Conservation (phyloP, 139 green algal genomes). For the Closterium sp. region DNA sequence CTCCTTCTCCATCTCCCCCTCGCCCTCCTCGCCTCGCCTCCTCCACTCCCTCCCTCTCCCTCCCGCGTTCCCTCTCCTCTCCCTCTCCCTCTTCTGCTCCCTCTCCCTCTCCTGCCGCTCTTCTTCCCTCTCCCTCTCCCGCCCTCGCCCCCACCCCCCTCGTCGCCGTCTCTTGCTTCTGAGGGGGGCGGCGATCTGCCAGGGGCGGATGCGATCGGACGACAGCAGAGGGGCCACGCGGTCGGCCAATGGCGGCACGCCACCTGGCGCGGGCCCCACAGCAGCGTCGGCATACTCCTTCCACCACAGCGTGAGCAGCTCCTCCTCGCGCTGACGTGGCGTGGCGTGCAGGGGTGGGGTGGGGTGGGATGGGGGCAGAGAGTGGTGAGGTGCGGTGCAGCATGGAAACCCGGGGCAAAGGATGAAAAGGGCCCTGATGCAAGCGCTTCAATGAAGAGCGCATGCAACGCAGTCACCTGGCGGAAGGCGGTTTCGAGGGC, state of each 20-base stretch:
- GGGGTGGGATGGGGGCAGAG: no score
- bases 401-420: no score
- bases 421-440: no score
- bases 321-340: conserved; percentile 31
- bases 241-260: neutral
- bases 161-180: neutral
- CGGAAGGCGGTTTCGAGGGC: conserved; percentile 41
- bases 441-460: no score
- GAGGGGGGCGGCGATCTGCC: neutral
- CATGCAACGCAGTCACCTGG: neutral
- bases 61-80: neutral
- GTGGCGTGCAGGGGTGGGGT: neutral
- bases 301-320: conserved; percentile 43
- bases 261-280: conserved; percentile 11
- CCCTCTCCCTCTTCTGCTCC: neutral
- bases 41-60: neutral
- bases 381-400: neutral
- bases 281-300: conserved; percentile 43
- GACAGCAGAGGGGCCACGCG: neutral
- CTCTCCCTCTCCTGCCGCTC: neutral
- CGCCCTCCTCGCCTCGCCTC: neutral
- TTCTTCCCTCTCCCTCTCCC: neutral
- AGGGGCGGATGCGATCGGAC: neutral
- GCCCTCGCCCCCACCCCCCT: neutral
- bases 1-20: neutral